These are phyloP conservation scores for Kodamaea kakaduensis DNA, from an alignment of 805 yeast genomes.

Conservation along the genomic window DNA sequence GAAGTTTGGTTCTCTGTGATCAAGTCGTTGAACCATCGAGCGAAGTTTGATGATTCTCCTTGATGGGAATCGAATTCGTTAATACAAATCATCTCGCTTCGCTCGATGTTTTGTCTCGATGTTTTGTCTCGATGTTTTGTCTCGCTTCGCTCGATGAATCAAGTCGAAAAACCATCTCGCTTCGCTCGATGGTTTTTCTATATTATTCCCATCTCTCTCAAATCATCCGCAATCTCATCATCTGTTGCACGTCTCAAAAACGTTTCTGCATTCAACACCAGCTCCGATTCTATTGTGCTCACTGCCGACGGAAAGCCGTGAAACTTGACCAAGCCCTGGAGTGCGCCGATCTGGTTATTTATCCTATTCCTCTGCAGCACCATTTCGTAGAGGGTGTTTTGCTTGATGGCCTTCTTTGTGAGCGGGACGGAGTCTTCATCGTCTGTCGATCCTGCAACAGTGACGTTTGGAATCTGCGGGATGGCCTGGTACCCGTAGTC, in stretches of 20 bases:
- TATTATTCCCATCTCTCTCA: conserved; percentile 56
- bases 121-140: too few relatives aligned
- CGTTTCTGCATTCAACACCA: conserved; percentile 27
- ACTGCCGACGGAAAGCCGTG: conserved; percentile 79
- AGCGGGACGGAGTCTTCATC: conserved; percentile 16
- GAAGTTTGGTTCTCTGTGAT: too few relatives aligned
- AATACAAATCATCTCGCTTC: too few relatives aligned
- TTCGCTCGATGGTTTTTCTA: background rate
- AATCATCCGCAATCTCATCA: conserved; percentile 72
- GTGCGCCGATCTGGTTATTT: conserved; percentile 64
- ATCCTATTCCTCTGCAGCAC: conserved; percentile 64
- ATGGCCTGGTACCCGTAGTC: conserved; percentile 46
- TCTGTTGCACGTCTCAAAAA: conserved; percentile 55
- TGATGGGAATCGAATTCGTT: too few relatives aligned
- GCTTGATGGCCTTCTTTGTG: conserved; percentile 33
- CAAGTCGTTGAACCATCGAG: too few relatives aligned
- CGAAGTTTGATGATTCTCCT: too few relatives aligned
- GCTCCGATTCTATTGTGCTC: conserved; percentile 35
- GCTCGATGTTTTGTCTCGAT: too few relatives aligned
- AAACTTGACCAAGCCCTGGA: conserved; percentile 62
- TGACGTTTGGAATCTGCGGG: conserved; percentile 27
- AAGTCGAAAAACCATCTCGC: too few relatives aligned
- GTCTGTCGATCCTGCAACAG: conserved; percentile 18
- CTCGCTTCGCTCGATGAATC: too few relatives aligned
- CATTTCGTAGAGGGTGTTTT: conserved; percentile 37